Evolutionary conservation across 2,329 filamentous ascomycete genomes (phyloP).

Genomic region (Scleromitrula shiraiana): DNA sequence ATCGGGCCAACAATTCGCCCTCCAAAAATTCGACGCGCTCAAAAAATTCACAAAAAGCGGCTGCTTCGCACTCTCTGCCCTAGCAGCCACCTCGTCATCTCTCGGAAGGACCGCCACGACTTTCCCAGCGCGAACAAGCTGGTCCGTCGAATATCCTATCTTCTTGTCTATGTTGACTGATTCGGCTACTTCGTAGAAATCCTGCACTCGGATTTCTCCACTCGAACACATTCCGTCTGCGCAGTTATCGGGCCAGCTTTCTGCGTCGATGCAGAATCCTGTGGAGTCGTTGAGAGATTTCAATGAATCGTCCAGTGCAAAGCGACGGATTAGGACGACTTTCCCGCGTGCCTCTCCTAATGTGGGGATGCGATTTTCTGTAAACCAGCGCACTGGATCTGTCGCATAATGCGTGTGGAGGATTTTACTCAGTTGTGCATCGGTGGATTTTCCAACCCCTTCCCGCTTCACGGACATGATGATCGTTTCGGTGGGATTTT

Average conservation of each 20-base stretch:
- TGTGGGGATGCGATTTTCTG: conserved; percentile 64
- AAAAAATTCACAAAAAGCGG: conserved; percentile 89
- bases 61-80: conserved; percentile 18
- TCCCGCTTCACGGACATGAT: conserved; percentile 88
- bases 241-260: conserved; percentile 81
- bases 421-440: conserved; percentile 68
- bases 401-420: conserved; percentile 65
- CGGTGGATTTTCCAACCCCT: conserved; percentile 71
- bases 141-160: conserved; percentile 62
- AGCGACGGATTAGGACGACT: conserved; percentile 78
- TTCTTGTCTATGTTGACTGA: conserved; percentile 72
- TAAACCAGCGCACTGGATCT: conserved; percentile 63
- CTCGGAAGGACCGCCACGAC: conserved; percentile 39
- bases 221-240: conserved; percentile 62
- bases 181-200: conserved; percentile 84
- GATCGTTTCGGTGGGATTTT: conserved; percentile 72
- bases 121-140: conserved; percentile 65
- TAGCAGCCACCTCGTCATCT: conserved; percentile 25
- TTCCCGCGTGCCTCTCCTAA: conserved; percentile 75
- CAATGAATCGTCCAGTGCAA: conserved; percentile 53
- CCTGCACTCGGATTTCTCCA: conserved; percentile 77
- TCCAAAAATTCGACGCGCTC: conserved; percentile 91
- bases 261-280: conserved; percentile 53
- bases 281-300: conserved; percentile 40
- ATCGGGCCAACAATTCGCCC: conserved; percentile 85